Base-by-base conservation (phyloP, 352 stramenopile genomes). In the Phytophthora podocarpi region DNA sequence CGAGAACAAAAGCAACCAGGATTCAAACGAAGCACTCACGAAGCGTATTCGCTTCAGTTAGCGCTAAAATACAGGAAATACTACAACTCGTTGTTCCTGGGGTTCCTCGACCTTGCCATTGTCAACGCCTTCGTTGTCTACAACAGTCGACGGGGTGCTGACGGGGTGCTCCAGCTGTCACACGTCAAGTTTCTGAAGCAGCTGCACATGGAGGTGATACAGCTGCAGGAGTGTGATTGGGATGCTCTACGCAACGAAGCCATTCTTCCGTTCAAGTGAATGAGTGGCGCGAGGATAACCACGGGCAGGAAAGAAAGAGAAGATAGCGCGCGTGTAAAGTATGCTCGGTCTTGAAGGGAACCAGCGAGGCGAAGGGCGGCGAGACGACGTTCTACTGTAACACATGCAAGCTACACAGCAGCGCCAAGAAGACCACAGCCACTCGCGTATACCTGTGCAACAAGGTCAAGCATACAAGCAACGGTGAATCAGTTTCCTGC, bases 131-230 rank as follows among this genome's bases (percentile, higher is more conserved):
- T 26, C 18, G 28, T 55, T n/a, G 13, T 55, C 1, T 35, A 20
- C 34, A 43, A 43, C 8, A 13, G 13, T 24, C 32, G 32, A n/a
- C 36, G 47, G 13, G 32, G 12, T 11, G 21, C 21, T 3, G 47
- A 26, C 3, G 20, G 34, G 4, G n/a, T n/a, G n/a, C n/a, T n/a
- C n/a, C 7, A 45, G 47, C 47, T 55, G 3, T 18, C 21, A 9
- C 34, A 55, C 34, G 34, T 55, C 21, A 56, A 45, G 34, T 56
- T 56, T 27, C 15, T 56, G 2, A 55, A 43, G 21, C 31, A 35
- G 34, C 24, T 45, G 9, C 47, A 34, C 32, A 20, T 35, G 11
- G 47, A 55, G 20, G 8, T 43, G 20, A 5, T 15, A 15, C 32
- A 54, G 47, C 6, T 55, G 10, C 32, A 26, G 15, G 46, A 54